These are phyloP conservation scores for Colletotrichum sp. DNA, from an alignment of 2,329 filamentous ascomycete species.

Conservation along the genomic window DNA sequence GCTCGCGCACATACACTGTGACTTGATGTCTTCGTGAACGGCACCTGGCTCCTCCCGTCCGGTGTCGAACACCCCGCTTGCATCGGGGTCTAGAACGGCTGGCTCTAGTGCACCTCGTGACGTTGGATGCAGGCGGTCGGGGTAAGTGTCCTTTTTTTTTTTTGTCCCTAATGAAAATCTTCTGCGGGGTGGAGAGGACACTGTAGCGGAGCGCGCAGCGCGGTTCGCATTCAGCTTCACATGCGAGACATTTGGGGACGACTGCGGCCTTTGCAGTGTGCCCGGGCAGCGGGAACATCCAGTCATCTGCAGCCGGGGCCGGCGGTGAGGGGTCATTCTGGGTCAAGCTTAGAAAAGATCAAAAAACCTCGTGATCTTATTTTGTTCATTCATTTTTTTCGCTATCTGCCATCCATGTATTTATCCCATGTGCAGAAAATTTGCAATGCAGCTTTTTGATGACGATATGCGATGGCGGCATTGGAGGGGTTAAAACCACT, in stretches of 20 bases:
- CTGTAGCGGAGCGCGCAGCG: background rate
- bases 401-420: background rate
- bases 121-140: conserved; percentile 6
- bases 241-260: conserved; percentile 15
- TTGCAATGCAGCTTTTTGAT: background rate
- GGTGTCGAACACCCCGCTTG: background rate
- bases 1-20: background rate
- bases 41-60: background rate
- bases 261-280: background rate
- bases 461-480: background rate
- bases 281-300: background rate
- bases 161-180: too few relatives aligned
- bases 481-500: background rate
- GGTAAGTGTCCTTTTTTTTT: background rate
- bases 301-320: background rate
- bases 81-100: conserved; percentile 10
- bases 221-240: conserved; percentile 16
- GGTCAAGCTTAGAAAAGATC: background rate
- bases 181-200: background rate
- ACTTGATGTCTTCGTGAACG: background rate
- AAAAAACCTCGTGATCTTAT: background rate
- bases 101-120: conserved; percentile 11
- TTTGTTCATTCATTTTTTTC: background rate
- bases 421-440: background rate
- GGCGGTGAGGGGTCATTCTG: background rate